Conservation (phyloP, 805 yeast genomes). For the Schizosaccharomyces japonicus region DNA sequence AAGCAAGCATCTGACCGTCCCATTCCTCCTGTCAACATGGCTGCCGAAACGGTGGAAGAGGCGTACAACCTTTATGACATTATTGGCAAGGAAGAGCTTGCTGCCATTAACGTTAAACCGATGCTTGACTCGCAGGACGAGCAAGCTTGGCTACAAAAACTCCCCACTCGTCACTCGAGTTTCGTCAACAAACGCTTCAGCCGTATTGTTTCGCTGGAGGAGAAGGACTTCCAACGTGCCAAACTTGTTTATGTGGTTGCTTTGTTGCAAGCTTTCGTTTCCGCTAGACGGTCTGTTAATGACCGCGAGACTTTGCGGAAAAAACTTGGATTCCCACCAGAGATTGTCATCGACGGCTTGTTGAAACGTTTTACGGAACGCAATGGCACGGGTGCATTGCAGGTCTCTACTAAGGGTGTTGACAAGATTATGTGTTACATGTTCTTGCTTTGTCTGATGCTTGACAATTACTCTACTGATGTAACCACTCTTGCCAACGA, state of each 20-base stretch:
- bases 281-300: slow-evolving; percentile 40
- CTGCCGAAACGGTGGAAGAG: slow-evolving; percentile 65
- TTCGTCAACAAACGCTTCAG: slow-evolving; percentile 7
- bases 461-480: slow-evolving; percentile 53
- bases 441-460: slow-evolving; percentile 45
- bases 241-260: slow-evolving; percentile 64
- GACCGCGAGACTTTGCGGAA: slow-evolving; percentile 31
- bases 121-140: slow-evolving; percentile 23
- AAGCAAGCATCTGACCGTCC: slow-evolving; percentile 48
- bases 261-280: slow-evolving; percentile 54
- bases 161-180: slow-evolving; percentile 7
- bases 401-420: slow-evolving; percentile 66
- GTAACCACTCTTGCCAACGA: slow-evolving; percentile 67
- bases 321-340: slow-evolving; percentile 48
- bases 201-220: slow-evolving; percentile 15
- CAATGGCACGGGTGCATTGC: slow-evolving; percentile 23
- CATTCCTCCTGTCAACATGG: slow-evolving; percentile 51
- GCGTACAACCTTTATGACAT: slow-evolving; percentile 52
- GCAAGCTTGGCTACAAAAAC: slow-evolving; percentile 7
- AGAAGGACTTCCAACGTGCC: slow-evolving; percentile 13
- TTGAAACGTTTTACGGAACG: slow-evolving; percentile 47
- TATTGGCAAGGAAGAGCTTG: slow-evolving; percentile 43
- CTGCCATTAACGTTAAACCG: slow-evolving; percentile 38
- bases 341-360: slow-evolving; percentile 43
- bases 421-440: slow-evolving; percentile 67